Conservation (phyloP, 1,284 basidiomycete genomes). For the Rhodotorula sp. region DNA sequence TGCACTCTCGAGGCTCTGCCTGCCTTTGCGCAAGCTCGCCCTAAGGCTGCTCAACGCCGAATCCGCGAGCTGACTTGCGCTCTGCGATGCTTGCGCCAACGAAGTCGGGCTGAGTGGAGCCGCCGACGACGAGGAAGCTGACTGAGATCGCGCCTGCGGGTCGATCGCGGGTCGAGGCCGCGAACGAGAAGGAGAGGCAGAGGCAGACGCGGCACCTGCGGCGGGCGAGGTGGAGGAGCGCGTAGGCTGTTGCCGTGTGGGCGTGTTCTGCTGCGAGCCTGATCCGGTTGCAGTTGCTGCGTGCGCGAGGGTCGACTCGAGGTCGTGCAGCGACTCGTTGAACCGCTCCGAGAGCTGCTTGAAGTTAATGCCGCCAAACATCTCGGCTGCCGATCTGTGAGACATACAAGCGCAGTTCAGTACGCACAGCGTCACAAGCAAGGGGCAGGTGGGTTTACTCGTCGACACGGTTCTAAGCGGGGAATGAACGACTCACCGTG, state of each 20-base stretch:
- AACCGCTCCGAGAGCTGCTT: conserved; percentile 25
- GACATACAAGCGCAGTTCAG: not conserved
- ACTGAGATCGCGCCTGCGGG: conserved; percentile 3
- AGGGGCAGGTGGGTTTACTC: not conserved
- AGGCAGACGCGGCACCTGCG: not conserved
- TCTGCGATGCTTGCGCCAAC: not conserved
- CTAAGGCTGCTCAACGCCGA: conserved; percentile 22
- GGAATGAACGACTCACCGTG: not conserved
- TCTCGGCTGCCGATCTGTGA: not conserved
- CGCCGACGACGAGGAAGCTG: conserved; percentile 1
- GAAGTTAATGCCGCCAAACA: conserved; percentile 27
- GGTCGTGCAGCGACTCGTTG: conserved; percentile 19
- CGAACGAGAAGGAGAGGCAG: not conserved
- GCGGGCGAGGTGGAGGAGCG: not conserved
- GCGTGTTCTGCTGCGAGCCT: not conserved
- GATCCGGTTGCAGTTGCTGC: not conserved
- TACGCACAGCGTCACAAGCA: not conserved
- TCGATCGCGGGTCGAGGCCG: conserved; percentile 2
- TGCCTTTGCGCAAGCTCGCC: conserved; percentile 24
- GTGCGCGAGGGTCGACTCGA: conserved; percentile 20
- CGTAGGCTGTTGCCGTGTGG: not conserved
- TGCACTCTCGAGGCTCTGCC: conserved; percentile 26
- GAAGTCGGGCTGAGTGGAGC: conserved; percentile 6
- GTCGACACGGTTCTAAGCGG: not conserved
- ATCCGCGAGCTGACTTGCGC: conserved; percentile 26